Evolutionary conservation across 352 stramenopile species (phyloP).

Genomic region (Pythium dissotocum): DNA sequence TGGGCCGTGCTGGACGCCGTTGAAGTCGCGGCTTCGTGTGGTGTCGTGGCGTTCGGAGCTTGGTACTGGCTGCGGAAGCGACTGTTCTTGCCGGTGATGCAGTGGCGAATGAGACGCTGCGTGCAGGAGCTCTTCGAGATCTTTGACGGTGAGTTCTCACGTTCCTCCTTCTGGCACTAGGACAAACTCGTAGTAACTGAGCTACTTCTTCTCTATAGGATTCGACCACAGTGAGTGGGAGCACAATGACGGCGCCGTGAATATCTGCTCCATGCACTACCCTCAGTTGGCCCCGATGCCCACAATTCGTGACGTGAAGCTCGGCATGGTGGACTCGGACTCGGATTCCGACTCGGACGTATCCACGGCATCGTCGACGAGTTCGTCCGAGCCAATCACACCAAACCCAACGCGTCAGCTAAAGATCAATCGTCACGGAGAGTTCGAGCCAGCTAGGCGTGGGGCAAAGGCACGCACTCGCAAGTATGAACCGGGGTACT

Average conservation of each 20-base stretch:
- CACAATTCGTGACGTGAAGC: not conserved
- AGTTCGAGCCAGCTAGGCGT: not conserved
- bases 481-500: conserved; percentile 15
- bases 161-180: not conserved
- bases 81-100: conserved; percentile 25
- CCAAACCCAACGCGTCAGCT: not conserved
- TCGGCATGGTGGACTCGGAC: not conserved
- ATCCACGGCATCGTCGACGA: conserved; percentile 15
- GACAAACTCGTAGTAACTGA: not conserved
- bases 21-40: conserved; percentile 2
- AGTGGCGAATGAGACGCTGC: conserved; percentile 39
- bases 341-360: conserved; percentile 2
- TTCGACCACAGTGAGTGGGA: conserved; percentile 58
- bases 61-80: conserved; percentile 26
- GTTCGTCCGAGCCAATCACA: not conserved
- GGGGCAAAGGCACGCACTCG: not conserved
- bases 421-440: not conserved
- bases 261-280: conserved; percentile 65
- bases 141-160: conserved; percentile 34
- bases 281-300: conserved; percentile 2
- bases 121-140: conserved; percentile 46
- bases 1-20: conserved; percentile 1
- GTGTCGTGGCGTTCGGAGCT: conserved; percentile 20
- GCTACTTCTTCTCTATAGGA: conserved; percentile 18
- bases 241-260: conserved; percentile 70